Conservation (phyloP, 2,329 filamentous ascomycete genomes). For the Parastagonospora nodorum region DNA sequence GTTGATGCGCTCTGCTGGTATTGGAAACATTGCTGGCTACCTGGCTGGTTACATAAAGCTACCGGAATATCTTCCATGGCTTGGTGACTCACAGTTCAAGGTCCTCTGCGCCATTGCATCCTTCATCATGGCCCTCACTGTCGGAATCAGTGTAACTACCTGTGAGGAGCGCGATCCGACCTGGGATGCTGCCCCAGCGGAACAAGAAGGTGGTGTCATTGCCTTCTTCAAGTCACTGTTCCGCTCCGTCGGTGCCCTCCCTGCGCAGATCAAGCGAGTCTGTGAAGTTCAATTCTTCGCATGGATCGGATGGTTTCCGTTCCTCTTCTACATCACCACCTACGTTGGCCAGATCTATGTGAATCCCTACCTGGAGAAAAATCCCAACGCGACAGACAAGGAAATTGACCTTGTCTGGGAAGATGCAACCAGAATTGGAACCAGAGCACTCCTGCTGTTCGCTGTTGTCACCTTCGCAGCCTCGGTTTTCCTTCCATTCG, state of each 20-base stretch:
- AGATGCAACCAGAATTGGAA: constrained; percentile 81
- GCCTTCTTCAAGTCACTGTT: constrained; percentile 81
- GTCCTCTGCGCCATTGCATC: constrained; percentile 86
- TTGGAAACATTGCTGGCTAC: constrained; percentile 91
- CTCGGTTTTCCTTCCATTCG: constrained; percentile 82
- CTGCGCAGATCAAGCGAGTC: constrained; percentile 80
- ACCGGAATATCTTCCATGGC: constrained; percentile 73
- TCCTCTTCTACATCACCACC: constrained; percentile 92
- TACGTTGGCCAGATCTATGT: constrained; percentile 94
- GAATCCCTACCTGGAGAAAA: constrained; percentile 75
- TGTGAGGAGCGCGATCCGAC: constrained; percentile 83
- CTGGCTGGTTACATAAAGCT: constrained; percentile 84
- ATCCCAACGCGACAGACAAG: constrained; percentile 75
- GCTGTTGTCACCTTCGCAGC: constrained; percentile 81
- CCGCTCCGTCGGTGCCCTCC: constrained; percentile 75
- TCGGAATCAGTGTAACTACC: constrained; percentile 69
- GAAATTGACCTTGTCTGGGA: constrained; percentile 84
- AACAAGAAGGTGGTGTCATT: constrained; percentile 66
- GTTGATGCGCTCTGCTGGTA: constrained; percentile 83
- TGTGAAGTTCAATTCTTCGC: constrained; percentile 70
- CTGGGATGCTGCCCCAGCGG: constrained; percentile 64
- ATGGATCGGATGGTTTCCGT: constrained; percentile 95
- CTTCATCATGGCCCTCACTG: constrained; percentile 70
- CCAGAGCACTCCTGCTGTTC: constrained; percentile 86
- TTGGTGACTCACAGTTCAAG: constrained; percentile 91